Conservation (phyloP, 2,329 filamentous ascomycete species). For the Fusarium mangiferae region DNA sequence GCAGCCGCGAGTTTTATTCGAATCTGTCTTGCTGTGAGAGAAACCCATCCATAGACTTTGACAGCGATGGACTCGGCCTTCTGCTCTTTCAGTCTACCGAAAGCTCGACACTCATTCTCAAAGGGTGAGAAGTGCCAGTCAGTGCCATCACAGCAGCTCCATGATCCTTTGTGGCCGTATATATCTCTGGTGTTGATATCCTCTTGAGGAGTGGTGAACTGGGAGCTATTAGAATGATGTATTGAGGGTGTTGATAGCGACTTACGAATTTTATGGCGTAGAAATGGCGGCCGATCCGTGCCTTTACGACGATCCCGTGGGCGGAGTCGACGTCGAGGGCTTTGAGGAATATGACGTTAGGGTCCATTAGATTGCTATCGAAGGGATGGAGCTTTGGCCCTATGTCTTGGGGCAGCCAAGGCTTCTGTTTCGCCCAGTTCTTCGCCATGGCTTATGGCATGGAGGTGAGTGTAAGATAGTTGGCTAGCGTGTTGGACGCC, state of each 20-base stretch:
- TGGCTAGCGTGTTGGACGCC: not conserved
- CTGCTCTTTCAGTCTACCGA: not conserved
- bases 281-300: not conserved
- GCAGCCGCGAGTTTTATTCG: not conserved
- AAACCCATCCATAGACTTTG: slow-evolving; percentile 12
- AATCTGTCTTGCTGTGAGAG: not conserved
- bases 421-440: not conserved
- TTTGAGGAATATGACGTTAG: not conserved
- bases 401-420: not conserved
- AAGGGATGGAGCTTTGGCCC: not conserved
- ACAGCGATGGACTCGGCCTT: not conserved
- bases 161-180: not conserved
- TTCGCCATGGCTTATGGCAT: not conserved
- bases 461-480: fast-evolving
- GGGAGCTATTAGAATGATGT: not conserved
- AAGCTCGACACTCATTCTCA: slow-evolving; percentile 19
- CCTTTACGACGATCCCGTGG: not conserved
- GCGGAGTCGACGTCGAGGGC: not conserved
- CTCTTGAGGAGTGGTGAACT: not conserved
- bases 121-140: slow-evolving; percentile 7
- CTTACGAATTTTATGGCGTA: slow-evolving; percentile 8
- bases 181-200: not conserved
- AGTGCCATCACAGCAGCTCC: not conserved
- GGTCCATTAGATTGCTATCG: not conserved
- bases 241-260: not conserved